phyloP scores from a whole-genome alignment of 352 stramenopile species.

The Globisporangium yorkense region DNA sequence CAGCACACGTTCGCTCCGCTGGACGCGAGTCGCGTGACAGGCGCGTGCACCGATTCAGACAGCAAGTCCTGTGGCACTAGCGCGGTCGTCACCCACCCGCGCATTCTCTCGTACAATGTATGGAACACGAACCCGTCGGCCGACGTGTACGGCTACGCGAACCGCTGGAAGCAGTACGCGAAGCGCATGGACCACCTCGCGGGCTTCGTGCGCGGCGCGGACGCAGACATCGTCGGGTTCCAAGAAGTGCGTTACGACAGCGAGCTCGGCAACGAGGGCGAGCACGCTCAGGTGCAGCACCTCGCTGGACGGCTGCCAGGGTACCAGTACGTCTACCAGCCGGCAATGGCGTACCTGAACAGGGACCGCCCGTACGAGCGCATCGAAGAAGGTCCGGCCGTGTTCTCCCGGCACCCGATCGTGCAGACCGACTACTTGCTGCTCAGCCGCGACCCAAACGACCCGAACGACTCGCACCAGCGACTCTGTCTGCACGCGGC shows the following conservation, averaged over 20 bases:
- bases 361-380: slow-evolving; percentile 47
- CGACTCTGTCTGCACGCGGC: slow-evolving; percentile 77
- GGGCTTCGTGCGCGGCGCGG: slow-evolving; percentile 35
- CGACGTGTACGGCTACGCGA: slow-evolving; percentile 47
- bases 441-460: slow-evolving; percentile 69
- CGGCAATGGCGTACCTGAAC: slow-evolving; percentile 84
- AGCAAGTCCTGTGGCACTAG: not conserved
- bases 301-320: slow-evolving; percentile 46
- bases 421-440: slow-evolving; percentile 76
- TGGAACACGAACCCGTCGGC: slow-evolving; percentile 87
- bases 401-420: slow-evolving; percentile 81
- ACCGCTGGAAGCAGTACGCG: slow-evolving; percentile 67
- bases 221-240: slow-evolving; percentile 75
- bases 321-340: slow-evolving; percentile 85
- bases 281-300: slow-evolving; percentile 78
- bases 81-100: slow-evolving; percentile 16
- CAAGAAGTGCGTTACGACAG: slow-evolving; percentile 85
- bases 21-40: not conserved
- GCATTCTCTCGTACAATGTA: slow-evolving; percentile 86
- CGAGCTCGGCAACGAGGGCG: slow-evolving; percentile 49
- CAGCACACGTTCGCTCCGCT: slow-evolving; percentile 56
- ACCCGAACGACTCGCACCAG: slow-evolving; percentile 83
- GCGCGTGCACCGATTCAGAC: not conserved
- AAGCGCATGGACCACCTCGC: slow-evolving; percentile 76
- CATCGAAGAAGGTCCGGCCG: slow-evolving; percentile 78